Evolutionary conservation across 768 basidiomycete species (phyloP), one percentile per base, ranked within the genome.

Genomic region (Pisolithus orientalis): DNA sequence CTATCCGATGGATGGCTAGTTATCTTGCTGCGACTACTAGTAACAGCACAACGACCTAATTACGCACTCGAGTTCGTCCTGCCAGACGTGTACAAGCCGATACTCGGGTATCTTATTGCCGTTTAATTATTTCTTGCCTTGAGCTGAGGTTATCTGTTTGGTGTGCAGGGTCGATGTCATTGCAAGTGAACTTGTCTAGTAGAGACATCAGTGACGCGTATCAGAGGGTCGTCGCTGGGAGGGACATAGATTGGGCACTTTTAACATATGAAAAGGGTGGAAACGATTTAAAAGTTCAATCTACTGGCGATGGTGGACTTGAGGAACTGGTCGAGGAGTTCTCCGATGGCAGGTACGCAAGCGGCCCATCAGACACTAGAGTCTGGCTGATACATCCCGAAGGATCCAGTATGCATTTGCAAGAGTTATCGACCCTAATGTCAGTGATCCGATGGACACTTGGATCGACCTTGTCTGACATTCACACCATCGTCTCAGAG

Each of bases 361-460:
- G 51, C 48, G 39, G 40, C 29, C 25, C 42, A 25, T 42, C 27
- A 6, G 8, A 43, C 9, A 13, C 37, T 31, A 27, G 48, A 55
- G 21, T 54, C 55, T 48, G 28, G 24, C 53, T 58, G 16, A 54
- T 50, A 16, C 25, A 6, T 13, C 8, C 39, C 14, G 5, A 58
- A 95, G 94, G 62, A 93, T 97, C 34, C 94, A 96, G 69, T 97
- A 94, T 64, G 94, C 91, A 8, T 94, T 95, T 62, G 83, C 78
- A 6, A 77, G 87, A 55, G 93, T 96, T 25, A 77, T 79, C 48
- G 94, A 96, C 68, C 83, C 85, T 39, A 91, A 88, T 65, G 92
- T 94, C 59, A 50, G 83, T 66, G 2, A 37, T 38, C 39, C 21
- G 14, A 2, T 50, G 28, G 44, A 39, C 29, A 32, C 39, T 27